Evolutionary conservation across 768 basidiomycete genomes (phyloP).

Genomic region (Suillus discolor): DNA sequence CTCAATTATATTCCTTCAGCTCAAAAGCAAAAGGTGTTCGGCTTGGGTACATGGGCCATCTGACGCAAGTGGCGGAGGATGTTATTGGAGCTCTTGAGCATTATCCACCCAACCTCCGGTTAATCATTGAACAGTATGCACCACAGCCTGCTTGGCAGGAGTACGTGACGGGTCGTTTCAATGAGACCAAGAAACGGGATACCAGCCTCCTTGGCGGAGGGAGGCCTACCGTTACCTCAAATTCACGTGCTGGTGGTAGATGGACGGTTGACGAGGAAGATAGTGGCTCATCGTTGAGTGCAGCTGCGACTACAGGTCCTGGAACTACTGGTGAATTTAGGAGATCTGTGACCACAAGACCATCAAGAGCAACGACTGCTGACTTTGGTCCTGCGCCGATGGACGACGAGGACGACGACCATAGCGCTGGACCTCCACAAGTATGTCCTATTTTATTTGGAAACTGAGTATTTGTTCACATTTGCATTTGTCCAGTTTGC

Average conservation of each 20-base stretch:
- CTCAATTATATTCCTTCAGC: slow-evolving; percentile 37
- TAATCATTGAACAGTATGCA: slow-evolving; percentile 63
- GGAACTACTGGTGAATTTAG: slow-evolving; percentile 53
- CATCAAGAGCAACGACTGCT: slow-evolving; percentile 54
- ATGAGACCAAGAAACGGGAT: slow-evolving; percentile 85
- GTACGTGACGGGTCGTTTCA: slow-evolving; percentile 83
- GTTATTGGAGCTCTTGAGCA: slow-evolving; percentile 87
- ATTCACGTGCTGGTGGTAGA: slow-evolving; percentile 35
- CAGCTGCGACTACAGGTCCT: slow-evolving; percentile 20
- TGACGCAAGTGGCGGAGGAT: slow-evolving; percentile 94
- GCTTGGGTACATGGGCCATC: slow-evolving; percentile 95
- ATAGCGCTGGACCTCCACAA: slow-evolving; percentile 45
- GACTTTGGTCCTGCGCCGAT: slow-evolving; percentile 63
- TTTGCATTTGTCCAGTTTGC: slow-evolving; percentile 58
- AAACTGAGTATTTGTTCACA: slow-evolving; percentile 11
- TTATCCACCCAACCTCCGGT: slow-evolving; percentile 78
- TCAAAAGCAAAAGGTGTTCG: slow-evolving; percentile 76
- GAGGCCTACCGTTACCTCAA: slow-evolving; percentile 60
- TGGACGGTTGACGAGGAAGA: slow-evolving; percentile 80
- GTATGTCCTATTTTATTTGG: slow-evolving; percentile 30
- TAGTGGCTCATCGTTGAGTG: slow-evolving; percentile 18
- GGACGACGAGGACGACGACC: slow-evolving; percentile 47
- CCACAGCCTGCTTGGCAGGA: slow-evolving; percentile 86
- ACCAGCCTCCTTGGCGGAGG: slow-evolving; percentile 82
- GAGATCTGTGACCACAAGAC: slow-evolving; percentile 45